Percentiles rank a stretch among this genome's conserved stretches.
Conservation (phyloP, 2,329 filamentous ascomycete genomes). For the Magnaporthiopsis rhizophila region DNA sequence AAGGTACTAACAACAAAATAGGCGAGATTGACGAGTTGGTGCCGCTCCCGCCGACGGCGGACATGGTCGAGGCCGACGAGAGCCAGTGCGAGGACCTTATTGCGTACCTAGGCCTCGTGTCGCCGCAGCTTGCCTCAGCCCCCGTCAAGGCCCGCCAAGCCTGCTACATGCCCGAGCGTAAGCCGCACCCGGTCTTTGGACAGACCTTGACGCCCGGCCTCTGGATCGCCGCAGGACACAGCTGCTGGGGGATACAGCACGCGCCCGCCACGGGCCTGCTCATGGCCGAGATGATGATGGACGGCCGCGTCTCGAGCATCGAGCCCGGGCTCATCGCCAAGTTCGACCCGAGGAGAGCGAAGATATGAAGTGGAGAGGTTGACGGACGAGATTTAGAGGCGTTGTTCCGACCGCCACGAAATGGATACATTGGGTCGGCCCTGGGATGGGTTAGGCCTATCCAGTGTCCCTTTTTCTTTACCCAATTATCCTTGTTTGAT, state of each 20-base stretch:
- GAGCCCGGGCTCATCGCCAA: conserved; percentile 42
- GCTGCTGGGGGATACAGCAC: conserved; percentile 98
- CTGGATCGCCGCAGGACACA: conserved; percentile 81
- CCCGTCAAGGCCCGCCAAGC: conserved; percentile 72
- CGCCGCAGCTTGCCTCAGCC: conserved; percentile 57
- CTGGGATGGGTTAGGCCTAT: too few relatives aligned
- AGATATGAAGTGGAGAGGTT: conserved; percentile 29
- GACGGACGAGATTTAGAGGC: background rate
- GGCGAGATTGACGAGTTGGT: conserved; percentile 70
- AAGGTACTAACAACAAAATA: conserved; percentile 15
- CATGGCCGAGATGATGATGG: conserved; percentile 71
- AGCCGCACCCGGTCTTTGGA: conserved; percentile 66
- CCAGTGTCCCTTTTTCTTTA: background rate
- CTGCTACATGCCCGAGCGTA: conserved; percentile 74
- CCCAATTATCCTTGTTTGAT: background rate
- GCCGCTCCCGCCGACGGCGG: conserved; percentile 67
- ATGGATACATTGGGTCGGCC: too few relatives aligned
- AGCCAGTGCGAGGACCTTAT: conserved; percentile 76
- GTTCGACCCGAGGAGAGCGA: conserved; percentile 60
- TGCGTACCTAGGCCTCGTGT: conserved; percentile 63
- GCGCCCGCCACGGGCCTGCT: conserved; percentile 78
- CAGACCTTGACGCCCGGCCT: conserved; percentile 64
- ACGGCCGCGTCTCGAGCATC: conserved; percentile 61
- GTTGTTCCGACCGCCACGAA: too few relatives aligned
- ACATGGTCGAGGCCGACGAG: conserved; percentile 68